Conservation (phyloP, 2,329 filamentous ascomycete species). For the Venturia nashicola region DNA sequence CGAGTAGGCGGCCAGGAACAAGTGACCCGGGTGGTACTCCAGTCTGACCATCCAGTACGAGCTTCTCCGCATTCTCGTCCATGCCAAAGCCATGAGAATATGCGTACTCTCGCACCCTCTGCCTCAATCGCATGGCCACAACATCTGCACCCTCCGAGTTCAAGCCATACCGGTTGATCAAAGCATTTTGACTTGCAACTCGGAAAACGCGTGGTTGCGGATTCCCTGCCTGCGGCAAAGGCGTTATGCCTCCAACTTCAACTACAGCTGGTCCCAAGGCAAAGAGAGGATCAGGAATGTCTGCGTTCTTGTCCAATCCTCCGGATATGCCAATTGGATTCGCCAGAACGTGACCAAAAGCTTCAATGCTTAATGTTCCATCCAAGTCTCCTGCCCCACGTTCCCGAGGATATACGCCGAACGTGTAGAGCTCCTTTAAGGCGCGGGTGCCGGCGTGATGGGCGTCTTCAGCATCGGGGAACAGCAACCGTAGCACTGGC, state of each 20-base stretch:
- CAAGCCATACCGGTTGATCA: slow-evolving; percentile 93
- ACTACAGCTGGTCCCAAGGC: slow-evolving; percentile 76
- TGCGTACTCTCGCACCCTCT: slow-evolving; percentile 68
- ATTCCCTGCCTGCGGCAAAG: slow-evolving; percentile 79
- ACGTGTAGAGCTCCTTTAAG: slow-evolving; percentile 59
- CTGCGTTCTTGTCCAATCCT: slow-evolving; percentile 87
- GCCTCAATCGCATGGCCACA: slow-evolving; percentile 66
- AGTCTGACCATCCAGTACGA: slow-evolving; percentile 65
- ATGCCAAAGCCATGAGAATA: slow-evolving; percentile 54
- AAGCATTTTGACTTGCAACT: slow-evolving; percentile 65
- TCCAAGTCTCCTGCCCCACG: slow-evolving; percentile 34
- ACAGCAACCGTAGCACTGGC: slow-evolving; percentile 51
- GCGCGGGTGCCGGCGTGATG: slow-evolving; percentile 65
- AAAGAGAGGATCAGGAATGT: slow-evolving; percentile 75
- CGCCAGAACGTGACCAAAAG: slow-evolving; percentile 65
- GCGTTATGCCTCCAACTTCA: slow-evolving; percentile 84
- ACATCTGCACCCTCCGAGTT: slow-evolving; percentile 85
- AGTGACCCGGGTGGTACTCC: slow-evolving; percentile 75
- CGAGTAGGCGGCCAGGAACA: slow-evolving; percentile 60
- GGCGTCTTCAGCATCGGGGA: slow-evolving; percentile 78
- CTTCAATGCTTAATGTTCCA: slow-evolving; percentile 44
- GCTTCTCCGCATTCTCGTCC: slow-evolving; percentile 50
- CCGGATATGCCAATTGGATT: slow-evolving; percentile 95
- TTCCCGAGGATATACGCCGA: slow-evolving; percentile 73
- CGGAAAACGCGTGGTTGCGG: slow-evolving; percentile 80